phyloP scores from a whole-genome alignment of 176 grass and related monocot genomes.

The Stipa capillata region DNA sequence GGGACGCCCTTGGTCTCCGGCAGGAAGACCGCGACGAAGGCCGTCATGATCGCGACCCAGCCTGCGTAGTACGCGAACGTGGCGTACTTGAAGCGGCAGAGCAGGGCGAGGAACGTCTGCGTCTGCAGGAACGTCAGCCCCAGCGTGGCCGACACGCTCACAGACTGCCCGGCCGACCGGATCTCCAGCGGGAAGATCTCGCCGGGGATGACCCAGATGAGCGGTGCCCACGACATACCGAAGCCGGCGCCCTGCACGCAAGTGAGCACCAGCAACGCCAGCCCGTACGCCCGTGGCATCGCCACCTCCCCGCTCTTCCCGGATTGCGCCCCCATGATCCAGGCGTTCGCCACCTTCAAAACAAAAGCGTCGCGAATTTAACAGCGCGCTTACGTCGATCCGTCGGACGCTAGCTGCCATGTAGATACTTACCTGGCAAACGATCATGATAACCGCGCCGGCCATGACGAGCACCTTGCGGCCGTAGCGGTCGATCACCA shows the following conservation, averaged over 20 bases:
- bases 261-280: constrained; percentile 49
- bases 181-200: constrained; percentile 89
- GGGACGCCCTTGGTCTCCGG: constrained; percentile 75
- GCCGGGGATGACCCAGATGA: constrained; percentile 62
- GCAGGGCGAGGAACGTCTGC: constrained; percentile 77
- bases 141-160: constrained; percentile 54
- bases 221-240: constrained; percentile 76
- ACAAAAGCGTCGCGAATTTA: too few relatives aligned
- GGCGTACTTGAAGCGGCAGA: constrained; percentile 67
- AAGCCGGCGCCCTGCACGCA: constrained; percentile 53
- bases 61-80: constrained; percentile 64
- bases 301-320: constrained; percentile 26
- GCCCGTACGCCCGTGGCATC: constrained; percentile 33
- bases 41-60: constrained; percentile 69
- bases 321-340: constrained; percentile 59
- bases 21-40: constrained; percentile 55
- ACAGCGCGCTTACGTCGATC: too few relatives aligned
- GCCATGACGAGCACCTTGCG: constrained; percentile 74
- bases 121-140: constrained; percentile 63
- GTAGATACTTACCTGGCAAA: constrained; percentile 34
- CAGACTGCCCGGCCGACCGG: constrained; percentile 67
- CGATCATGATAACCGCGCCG: constrained; percentile 58
- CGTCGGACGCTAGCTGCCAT: too few relatives aligned
- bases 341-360: constrained; percentile 48
- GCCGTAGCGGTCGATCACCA: constrained; percentile 66